Evolutionary conservation across 345 rosid genomes (phyloP), one percentile per base, ranked within the genome.

Genomic region (Bretschneidera sinensis): DNA sequence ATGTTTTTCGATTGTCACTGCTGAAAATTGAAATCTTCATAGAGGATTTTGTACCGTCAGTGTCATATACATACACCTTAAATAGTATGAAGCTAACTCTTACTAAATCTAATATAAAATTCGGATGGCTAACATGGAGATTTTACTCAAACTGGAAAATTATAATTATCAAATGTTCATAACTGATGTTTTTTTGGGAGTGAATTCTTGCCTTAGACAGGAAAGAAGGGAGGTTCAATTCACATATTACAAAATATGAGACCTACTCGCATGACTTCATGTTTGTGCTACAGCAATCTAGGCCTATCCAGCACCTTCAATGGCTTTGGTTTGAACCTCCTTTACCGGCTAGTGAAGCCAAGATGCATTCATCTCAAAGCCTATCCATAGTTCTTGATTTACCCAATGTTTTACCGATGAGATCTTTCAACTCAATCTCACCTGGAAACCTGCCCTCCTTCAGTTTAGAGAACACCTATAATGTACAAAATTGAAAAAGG

Each of bases 381-480:
- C 67, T 61, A 64, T 69, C 75, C 8, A 68, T 55, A 43, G 67
- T 47, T 48, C 69, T 65, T 45, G 85, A 69, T 63, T 55, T 63
- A 23, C 78, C 67, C 75, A 86, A 50, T 48, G 70, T 76, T 68
- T 63, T 80, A 31, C 80, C 72, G 31, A 89, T 72, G 49, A 85
- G 68, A 71, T 92, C 98, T 73, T 79, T 80, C 35, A 89, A 68
- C 68, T 92, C 96, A 23, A 89, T 86, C 72, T 89, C 95, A 16
- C 96, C 96, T 0, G 95, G 96, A 67, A 89, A 89, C 59, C 96
- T 83, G 61, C 81, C 92, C 77, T 83, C 89, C 75, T 71, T 77
- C 74, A 82, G 70, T 62, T 92, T 92, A 24, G 98, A 92, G 77
- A 79, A 89, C 54, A 88, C 89, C 98, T 89, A 72, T 23, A 66